These are phyloP conservation scores for Yarrowia hollandica DNA, from an alignment of 805 yeast species.

Conservation along the genomic window DNA sequence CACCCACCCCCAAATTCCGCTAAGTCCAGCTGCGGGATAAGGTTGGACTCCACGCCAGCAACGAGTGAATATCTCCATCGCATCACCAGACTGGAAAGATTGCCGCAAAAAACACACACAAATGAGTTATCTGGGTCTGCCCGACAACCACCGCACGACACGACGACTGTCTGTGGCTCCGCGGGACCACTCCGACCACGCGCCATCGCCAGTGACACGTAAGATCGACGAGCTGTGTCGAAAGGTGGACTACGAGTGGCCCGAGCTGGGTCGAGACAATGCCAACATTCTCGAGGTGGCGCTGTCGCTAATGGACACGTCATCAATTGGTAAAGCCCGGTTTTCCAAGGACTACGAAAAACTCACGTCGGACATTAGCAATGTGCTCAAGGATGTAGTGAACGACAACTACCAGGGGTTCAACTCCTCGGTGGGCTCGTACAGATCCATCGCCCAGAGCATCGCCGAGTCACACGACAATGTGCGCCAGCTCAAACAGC, in stretches of 20 bases:
- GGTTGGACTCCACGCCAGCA: constrained; percentile 25
- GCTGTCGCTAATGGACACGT: constrained; percentile 74
- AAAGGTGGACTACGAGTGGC: constrained; percentile 43
- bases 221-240: constrained; percentile 22
- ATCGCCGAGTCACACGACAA: constrained; percentile 66
- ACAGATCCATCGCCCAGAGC: constrained; percentile 64
- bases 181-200: constrained; percentile 17
- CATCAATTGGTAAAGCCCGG: constrained; percentile 88
- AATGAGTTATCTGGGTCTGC: constrained; percentile 28
- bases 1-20: constrained; percentile 2
- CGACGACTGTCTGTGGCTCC: constrained; percentile 27
- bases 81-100: constrained; percentile 3
- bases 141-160: constrained; percentile 26
- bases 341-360: constrained; percentile 64
- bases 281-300: constrained; percentile 87
- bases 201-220: constrained; percentile 15
- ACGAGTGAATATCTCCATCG: constrained; percentile 22
- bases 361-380: constrained; percentile 57
- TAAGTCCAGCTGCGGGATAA: constrained; percentile 25
- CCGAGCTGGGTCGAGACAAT: constrained; percentile 50
- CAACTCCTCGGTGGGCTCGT: constrained; percentile 82
- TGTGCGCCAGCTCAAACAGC: constrained; percentile 50
- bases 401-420: constrained; percentile 75
- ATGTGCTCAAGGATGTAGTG: constrained; percentile 65
- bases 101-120: background rate